A percentile compares a stretch with the other conserved stretches of the same genome.
phyloP scores from a whole-genome alignment of 306 rosid genomes.

The Cucumis melo region DNA sequence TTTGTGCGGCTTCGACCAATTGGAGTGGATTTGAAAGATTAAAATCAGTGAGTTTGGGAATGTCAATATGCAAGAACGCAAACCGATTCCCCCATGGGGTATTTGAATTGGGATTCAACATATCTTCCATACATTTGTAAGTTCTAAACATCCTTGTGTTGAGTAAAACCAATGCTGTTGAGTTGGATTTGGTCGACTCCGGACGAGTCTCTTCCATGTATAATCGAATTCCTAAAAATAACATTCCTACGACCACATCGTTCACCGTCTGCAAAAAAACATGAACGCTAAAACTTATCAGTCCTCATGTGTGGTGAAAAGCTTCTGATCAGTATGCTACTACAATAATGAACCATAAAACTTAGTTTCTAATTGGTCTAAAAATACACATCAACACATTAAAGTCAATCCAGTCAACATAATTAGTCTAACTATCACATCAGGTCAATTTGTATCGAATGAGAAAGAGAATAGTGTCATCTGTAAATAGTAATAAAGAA shows the following conservation, averaged over 20 bases:
- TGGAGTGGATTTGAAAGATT: conserved; percentile 27
- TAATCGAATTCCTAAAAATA: conserved; percentile 3
- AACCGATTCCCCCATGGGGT: conserved; percentile 49
- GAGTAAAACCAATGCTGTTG: conserved; percentile 38
- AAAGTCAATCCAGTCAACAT: too few relatives aligned
- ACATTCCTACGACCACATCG: background rate
- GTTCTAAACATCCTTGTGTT: conserved; percentile 41
- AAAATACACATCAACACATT: too few relatives aligned
- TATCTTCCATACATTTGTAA: conserved; percentile 36
- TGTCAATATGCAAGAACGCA: conserved; percentile 30
- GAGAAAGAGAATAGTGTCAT: too few relatives aligned
- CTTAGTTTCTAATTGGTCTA: too few relatives aligned
- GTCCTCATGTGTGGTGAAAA: too few relatives aligned
- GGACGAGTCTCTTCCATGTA: conserved; percentile 32
- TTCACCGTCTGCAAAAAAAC: background rate
- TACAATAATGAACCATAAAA: too few relatives aligned
- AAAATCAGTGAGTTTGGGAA: conserved; percentile 23
- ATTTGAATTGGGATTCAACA: conserved; percentile 25
- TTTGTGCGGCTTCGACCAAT: conserved; percentile 28
- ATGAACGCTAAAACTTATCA: too few relatives aligned
- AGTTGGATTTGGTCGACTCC: conserved; percentile 26
- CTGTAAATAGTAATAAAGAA: too few relatives aligned
- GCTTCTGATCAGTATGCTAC: too few relatives aligned
- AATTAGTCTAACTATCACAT: too few relatives aligned
- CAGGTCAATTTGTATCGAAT: too few relatives aligned